Conservation (phyloP, 2,329 filamentous ascomycete genomes). For the Cladosporium sp. region DNA sequence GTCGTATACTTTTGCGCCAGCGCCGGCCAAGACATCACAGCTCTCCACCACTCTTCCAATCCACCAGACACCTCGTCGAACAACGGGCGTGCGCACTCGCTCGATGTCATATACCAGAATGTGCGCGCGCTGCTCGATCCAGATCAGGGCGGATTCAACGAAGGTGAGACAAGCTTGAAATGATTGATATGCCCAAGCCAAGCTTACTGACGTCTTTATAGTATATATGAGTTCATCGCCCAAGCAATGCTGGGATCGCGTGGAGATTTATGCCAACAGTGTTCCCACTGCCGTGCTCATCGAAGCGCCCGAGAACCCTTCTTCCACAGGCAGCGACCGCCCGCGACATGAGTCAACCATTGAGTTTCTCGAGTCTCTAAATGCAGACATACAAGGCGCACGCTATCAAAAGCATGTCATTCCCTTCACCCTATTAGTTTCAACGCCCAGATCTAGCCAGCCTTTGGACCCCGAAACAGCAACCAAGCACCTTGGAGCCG, state of each 20-base stretch:
- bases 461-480: conserved; percentile 17
- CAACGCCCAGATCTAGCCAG: conserved; percentile 12
- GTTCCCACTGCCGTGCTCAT: conserved; percentile 32
- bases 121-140: conserved; percentile 34
- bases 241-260: conserved; percentile 28
- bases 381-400: conserved; percentile 28
- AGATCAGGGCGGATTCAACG: conserved; percentile 34
- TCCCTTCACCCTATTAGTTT: conserved; percentile 27
- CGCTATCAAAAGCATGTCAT: conserved; percentile 33
- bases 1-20: conserved; percentile 36
- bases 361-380: conserved; percentile 29
- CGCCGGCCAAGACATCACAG: conserved; percentile 26
- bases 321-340: conserved; percentile 13
- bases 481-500: conserved; percentile 71
- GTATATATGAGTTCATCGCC: conserved; percentile 34
- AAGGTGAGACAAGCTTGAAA: conserved; percentile 29
- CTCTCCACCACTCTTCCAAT: conserved; percentile 26
- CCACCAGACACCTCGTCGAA: conserved; percentile 22
- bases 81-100: conserved; percentile 15
- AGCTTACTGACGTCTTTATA: conserved; percentile 23
- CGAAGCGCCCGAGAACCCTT: conserved; percentile 22
- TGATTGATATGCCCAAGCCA: background rate
- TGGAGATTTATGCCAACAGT: conserved; percentile 29
- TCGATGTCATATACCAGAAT: conserved; percentile 30
- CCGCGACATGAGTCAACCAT: conserved; percentile 13